Percentiles rank a stretch among this genome's conserved stretches.
phyloP scores from a whole-genome alignment of 1,284 basidiomycete genomes.

The Porphyrellus sp. region DNA sequence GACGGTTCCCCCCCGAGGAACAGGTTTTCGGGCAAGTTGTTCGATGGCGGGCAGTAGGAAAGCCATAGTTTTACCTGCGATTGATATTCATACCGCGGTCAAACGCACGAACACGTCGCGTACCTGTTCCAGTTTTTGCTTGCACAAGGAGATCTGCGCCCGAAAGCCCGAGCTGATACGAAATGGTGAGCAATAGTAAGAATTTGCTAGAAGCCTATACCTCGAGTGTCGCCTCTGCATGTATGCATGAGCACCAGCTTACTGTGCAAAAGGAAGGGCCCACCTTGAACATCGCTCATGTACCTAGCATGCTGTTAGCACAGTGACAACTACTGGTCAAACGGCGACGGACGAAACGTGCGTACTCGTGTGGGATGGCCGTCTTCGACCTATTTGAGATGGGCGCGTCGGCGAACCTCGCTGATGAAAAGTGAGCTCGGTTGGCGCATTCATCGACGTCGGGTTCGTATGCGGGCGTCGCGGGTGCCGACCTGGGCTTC shows the following conservation, averaged over 20 bases:
- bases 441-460: conserved; percentile 14
- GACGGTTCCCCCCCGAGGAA: conserved; percentile 23
- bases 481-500: conserved; percentile 9
- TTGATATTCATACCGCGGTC: not conserved
- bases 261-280: not conserved
- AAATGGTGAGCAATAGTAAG: conserved; percentile 7
- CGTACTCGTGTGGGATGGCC: conserved; percentile 43
- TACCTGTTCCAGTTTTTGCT: conserved; percentile 48
- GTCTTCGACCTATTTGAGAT: conserved; percentile 35
- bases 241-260: not conserved
- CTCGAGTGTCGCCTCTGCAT: conserved; percentile 37
- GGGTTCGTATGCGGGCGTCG: conserved; percentile 1
- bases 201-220: conserved; percentile 11
- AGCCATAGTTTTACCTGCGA: conserved; percentile 79
- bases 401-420: conserved; percentile 29
- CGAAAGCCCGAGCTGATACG: conserved; percentile 33
- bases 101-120: not conserved
- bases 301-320: conserved; percentile 29
- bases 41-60: conserved; percentile 88
- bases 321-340: conserved; percentile 9
- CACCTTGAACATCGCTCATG: conserved; percentile 44
- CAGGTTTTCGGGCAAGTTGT: conserved; percentile 45
- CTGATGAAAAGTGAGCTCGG: conserved; percentile 29
- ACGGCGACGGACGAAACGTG: conserved; percentile 4
- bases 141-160: conserved; percentile 45